A percentile compares a stretch with the other conserved stretches of the same genome.
phyloP scores from a whole-genome alignment of 768 basidiomycete genomes.

The Panaeolus cyanescens region DNA sequence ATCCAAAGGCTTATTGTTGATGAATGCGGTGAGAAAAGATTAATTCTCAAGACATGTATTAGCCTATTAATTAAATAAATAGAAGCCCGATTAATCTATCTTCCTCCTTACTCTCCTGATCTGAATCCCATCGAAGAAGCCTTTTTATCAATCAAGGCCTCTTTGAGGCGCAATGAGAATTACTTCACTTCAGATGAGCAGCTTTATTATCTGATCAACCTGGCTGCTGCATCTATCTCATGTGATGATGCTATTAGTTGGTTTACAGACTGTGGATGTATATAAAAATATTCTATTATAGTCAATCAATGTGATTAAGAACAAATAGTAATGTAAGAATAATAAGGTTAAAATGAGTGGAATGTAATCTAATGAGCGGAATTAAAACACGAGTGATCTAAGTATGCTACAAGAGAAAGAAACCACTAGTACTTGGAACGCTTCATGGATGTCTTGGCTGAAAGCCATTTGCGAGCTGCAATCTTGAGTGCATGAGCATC shows the following conservation, averaged over 20 bases:
- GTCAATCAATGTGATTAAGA: neutral
- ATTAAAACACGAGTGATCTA: too few relatives aligned
- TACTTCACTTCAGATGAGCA: slow-evolving; percentile 7
- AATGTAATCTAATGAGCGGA: too few relatives aligned
- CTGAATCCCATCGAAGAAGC: slow-evolving; percentile 34
- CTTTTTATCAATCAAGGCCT: slow-evolving; percentile 28
- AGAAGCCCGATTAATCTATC: slow-evolving; percentile 22
- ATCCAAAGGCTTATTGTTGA: slow-evolving; percentile 29
- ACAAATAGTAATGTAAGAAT: neutral
- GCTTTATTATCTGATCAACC: slow-evolving; percentile 18
- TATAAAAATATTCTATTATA: neutral
- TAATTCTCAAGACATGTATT: too few relatives aligned
- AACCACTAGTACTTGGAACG: neutral
- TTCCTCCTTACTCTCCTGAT: slow-evolving; percentile 36
- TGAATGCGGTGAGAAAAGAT: slow-evolving; percentile 26
- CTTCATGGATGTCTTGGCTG: neutral
- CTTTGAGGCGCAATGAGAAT: slow-evolving; percentile 15
- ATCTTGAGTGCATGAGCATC: slow-evolving; percentile 4
- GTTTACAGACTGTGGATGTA: slow-evolving; percentile 15
- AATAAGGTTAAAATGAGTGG: too few relatives aligned
- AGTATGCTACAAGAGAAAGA: too few relatives aligned
- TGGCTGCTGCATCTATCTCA: slow-evolving; percentile 14
- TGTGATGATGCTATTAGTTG: slow-evolving; percentile 12
- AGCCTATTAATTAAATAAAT: neutral
- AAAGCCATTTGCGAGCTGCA: slow-evolving; percentile 1